These are phyloP conservation scores for Monosporozyma siamensis DNA, from an alignment of 805 yeast species.

Conservation along the genomic window DNA sequence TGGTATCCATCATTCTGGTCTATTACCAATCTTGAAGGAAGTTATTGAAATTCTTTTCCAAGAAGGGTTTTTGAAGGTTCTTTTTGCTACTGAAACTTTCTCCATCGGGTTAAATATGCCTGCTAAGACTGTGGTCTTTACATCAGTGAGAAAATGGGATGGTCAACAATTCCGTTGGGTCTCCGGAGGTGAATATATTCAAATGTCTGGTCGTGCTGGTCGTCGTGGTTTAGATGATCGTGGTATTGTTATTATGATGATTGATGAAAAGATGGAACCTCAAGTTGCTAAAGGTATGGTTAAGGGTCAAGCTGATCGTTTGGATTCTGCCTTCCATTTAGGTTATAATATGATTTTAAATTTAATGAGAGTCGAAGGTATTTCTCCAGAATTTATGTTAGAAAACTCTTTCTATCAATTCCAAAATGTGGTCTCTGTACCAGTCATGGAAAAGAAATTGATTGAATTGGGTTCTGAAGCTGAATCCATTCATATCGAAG, in stretches of 20 bases:
- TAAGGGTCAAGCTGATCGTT: conserved; percentile 94
- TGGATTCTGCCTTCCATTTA: conserved; percentile 94
- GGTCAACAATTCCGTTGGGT: conserved; percentile 98
- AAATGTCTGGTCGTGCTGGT: conserved; percentile 99
- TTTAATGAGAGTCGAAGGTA: conserved; percentile 93
- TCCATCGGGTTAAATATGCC: conserved; percentile 99
- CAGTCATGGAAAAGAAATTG: conserved; percentile 63
- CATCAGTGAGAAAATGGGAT: conserved; percentile 97
- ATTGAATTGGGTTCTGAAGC: conserved; percentile 43
- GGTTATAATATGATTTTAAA: conserved; percentile 97
- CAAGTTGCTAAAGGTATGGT: conserved; percentile 99
- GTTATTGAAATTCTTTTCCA: conserved; percentile 94
- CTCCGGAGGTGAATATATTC: conserved; percentile 98
- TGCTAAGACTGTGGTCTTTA: conserved; percentile 96
- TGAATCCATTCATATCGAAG: conserved; percentile 50
- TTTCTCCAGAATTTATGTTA: conserved; percentile 95
- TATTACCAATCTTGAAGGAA: conserved; percentile 86
- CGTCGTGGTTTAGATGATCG: conserved; percentile 99
- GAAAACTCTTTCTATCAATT: conserved; percentile 91
- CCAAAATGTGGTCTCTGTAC: conserved; percentile 87
- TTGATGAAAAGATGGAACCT: conserved; percentile 99
- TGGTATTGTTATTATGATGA: conserved; percentile 99
- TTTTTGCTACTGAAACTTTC: conserved; percentile 97
- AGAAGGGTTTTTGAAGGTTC: conserved; percentile 88
- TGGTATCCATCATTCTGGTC: conserved; percentile 97